A percentile compares a stretch with the other conserved stretches of the same genome.
Conservation (phyloP, 2,329 filamentous ascomycete species). For the Cercospora berteroae region DNA sequence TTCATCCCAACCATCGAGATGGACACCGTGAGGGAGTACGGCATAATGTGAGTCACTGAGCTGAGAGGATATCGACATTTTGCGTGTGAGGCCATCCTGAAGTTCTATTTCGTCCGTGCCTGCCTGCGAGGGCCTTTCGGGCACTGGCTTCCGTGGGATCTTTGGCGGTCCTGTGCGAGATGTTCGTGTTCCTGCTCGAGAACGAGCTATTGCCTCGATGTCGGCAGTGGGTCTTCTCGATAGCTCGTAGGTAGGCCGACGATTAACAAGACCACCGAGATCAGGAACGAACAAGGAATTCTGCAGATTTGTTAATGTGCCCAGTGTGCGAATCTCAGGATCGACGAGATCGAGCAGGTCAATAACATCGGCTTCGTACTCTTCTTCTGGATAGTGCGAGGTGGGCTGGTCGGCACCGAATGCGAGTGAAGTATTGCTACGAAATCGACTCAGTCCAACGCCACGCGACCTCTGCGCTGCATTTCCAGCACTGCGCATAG, state of each 20-base stretch:
- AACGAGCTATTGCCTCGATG: constrained; percentile 22
- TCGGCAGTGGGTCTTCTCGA: constrained; percentile 48
- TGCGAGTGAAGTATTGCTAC: constrained; percentile 21
- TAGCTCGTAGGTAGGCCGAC: constrained; percentile 74
- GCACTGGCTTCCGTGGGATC: constrained; percentile 18
- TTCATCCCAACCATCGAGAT: constrained; percentile 70
- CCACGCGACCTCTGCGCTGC: constrained; percentile 31
- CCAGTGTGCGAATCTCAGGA: constrained; percentile 77
- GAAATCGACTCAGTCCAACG: constrained; percentile 20
- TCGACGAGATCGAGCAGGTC: constrained; percentile 71
- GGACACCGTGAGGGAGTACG: constrained; percentile 71
- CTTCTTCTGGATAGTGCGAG: constrained; percentile 30
- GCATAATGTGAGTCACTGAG: constrained; percentile 72
- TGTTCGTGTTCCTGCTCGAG: constrained; percentile 25
- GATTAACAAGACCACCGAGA: constrained; percentile 71
- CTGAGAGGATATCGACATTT: constrained; percentile 62
- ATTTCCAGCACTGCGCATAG: constrained; percentile 32
- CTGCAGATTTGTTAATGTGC: constrained; percentile 83
- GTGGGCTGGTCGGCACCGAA: constrained; percentile 14
- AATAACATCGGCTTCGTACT: constrained; percentile 63
- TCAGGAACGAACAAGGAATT: constrained; percentile 86
- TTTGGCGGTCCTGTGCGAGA: constrained; percentile 13
- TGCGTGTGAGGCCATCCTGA: constrained; percentile 20
- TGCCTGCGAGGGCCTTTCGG: constrained; percentile 5
- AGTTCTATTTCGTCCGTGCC: constrained; percentile 25